These are phyloP conservation scores for Melampsora larici-populina DNA, from an alignment of 1,284 basidiomycete genomes.

Conservation along the genomic window DNA sequence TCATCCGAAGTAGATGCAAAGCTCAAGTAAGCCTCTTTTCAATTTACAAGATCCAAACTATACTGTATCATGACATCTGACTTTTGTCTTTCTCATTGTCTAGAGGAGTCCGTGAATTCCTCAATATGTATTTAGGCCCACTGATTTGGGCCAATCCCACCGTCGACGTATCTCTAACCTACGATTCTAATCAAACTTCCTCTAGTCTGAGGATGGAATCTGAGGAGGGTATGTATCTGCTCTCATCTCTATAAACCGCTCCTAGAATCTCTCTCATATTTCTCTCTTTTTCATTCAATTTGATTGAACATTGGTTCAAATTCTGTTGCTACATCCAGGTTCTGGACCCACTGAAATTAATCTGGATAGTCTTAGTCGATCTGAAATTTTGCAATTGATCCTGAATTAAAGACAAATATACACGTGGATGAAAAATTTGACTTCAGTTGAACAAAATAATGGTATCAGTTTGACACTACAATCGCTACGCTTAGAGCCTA, in stretches of 20 bases:
- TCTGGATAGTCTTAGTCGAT: background rate
- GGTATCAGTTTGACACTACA: no score
- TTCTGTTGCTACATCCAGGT: background rate
- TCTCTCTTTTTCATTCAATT: background rate
- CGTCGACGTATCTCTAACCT: conserved; percentile 21
- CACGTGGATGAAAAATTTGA: no score
- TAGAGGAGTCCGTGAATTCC: conserved; percentile 29
- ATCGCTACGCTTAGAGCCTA: no score
- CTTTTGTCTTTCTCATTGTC: background rate
- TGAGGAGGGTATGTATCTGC: background rate
- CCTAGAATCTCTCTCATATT: background rate
- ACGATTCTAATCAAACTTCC: conserved; percentile 4
- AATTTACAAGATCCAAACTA: no score
- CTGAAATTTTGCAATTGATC: background rate
- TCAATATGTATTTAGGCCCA: conserved; percentile 20
- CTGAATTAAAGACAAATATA: background rate
- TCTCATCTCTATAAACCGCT: background rate
- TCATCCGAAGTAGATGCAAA: background rate
- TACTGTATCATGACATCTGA: no score
- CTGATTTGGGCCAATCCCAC: conserved; percentile 30
- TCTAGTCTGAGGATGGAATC: background rate
- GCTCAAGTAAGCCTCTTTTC: no score
- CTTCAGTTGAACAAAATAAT: no score
- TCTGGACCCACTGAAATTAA: background rate
- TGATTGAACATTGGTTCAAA: no score